Evolutionary conservation across 106 monocot genomes (phyloP).

Genomic region (Dendrobium nobile): DNA sequence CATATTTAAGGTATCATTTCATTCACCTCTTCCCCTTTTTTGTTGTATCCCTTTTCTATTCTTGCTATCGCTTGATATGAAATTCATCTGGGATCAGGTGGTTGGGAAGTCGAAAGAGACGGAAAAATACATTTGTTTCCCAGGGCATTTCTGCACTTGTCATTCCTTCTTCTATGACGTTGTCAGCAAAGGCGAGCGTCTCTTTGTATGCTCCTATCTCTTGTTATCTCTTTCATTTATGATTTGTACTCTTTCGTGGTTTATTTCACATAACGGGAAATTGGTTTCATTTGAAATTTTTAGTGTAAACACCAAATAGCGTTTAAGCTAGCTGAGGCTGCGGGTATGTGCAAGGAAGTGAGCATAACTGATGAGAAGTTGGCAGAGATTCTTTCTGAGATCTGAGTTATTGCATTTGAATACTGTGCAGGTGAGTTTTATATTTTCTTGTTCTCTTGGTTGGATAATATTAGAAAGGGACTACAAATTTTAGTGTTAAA

Average conservation of each 20-base stretch:
- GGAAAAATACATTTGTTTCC: constrained; percentile 87
- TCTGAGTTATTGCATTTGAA: constrained; percentile 31
- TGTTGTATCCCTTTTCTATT: neutral
- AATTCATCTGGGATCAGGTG: constrained; percentile 30
- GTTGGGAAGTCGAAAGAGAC: constrained; percentile 85
- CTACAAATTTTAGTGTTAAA: neutral
- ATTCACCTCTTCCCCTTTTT: neutral
- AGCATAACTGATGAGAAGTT: constrained; percentile 67
- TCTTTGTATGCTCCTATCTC: constrained; percentile 43
- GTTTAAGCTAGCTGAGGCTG: constrained; percentile 72
- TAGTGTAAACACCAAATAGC: constrained; percentile 98
- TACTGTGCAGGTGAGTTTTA: neutral
- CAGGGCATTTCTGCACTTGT: constrained; percentile 84
- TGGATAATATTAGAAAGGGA: neutral
- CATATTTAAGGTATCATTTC: constrained; percentile 37
- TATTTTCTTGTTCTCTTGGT: neutral
- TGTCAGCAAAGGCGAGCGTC: constrained; percentile 73
- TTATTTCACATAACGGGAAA: neutral
- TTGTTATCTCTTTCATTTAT: neutral
- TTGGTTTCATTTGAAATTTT: constrained; percentile 6
- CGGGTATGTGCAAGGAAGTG: constrained; percentile 48
- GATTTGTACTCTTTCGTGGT: neutral
- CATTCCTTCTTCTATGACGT: constrained; percentile 94
- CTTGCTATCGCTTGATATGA: neutral
- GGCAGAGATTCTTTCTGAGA: constrained; percentile 64